Base-by-base conservation (phyloP, 441 rosid species). In the Hypseocharis bilobata region DNA sequence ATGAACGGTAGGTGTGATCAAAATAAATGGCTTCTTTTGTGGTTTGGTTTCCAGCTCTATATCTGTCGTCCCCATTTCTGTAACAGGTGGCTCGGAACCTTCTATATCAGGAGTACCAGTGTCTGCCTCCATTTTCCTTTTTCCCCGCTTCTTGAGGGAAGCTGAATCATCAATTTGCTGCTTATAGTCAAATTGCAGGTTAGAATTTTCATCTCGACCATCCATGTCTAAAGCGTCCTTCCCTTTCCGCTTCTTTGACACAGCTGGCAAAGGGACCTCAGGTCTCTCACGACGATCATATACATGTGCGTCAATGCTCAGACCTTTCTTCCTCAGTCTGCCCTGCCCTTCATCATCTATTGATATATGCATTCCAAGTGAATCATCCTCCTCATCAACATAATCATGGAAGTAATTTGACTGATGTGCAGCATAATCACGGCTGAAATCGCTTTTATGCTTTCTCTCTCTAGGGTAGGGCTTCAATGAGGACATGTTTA, bases 1-100 rank as follows among this genome's bases (percentile, higher is more conserved):
- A 72, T 88, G 96, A 75, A 89, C 94, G 22, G 99, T 89, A 2
- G 99, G 99, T 20, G 90, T 89, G 66, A 94, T 91, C 74, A 90
- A 85, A 47, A 83, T 80, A 80, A 84, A 91, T 4, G 94, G 85
- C 73, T 91, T 94, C 81, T 89, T 94, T 76, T 80, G 88, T 28
- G 87, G 92, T 68, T 86, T 85, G 32, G 72, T 81, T 80, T 91
- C 96, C 58, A 77, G 69, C 83, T 86, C 99, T 59, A 80, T 68
- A 68, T 85, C 94, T 38, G 73, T 60, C 34, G 72, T 65, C 62
- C 74, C 86, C 4, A 71, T 74, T 68, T 84, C 88, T 51, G 76
- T 47, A 71, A 80, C 65, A 27, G 71, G 85, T 65, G 74, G 81
- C 68, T 91, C 88, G 49, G 76, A 70, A 73, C 77, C 70, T 73